phyloP scores from a whole-genome alignment of 306 rosid genomes.

The Pyrus betulifolia region DNA sequence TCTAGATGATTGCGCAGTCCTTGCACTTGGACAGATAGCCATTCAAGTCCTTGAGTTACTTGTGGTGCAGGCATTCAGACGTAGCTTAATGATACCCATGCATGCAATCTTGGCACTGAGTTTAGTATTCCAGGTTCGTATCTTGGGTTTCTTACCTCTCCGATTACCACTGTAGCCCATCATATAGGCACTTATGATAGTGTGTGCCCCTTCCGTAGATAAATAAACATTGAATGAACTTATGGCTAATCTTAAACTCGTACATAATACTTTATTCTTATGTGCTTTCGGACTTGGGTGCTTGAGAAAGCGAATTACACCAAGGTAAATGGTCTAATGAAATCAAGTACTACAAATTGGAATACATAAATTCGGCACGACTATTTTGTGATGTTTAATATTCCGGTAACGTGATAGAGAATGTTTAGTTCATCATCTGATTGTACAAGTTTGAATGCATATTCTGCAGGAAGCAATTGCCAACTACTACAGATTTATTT shows the following conservation, averaged over 20 bases:
- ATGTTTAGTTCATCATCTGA: background rate
- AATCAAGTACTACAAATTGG: background rate
- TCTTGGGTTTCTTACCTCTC: background rate
- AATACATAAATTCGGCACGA: background rate
- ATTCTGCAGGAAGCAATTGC: slow-evolving; percentile 84
- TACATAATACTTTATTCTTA: slow-evolving; percentile 4
- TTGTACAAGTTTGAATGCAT: slow-evolving; percentile 13
- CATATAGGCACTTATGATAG: background rate
- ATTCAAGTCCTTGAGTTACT: background rate
- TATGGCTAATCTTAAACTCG: background rate
- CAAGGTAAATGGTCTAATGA: slow-evolving; percentile 37
- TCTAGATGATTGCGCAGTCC: background rate
- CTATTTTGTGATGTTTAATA: background rate
- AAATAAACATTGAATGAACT: background rate
- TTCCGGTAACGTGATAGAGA: background rate
- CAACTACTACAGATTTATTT: slow-evolving; percentile 75
- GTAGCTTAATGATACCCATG: slow-evolving; percentile 65
- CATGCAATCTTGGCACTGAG: slow-evolving; percentile 56
- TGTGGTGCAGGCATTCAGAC: slow-evolving; percentile 75
- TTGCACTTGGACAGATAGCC: background rate
- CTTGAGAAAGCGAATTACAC: slow-evolving; percentile 78
- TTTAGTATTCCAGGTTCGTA: slow-evolving; percentile 77
- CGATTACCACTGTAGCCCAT: background rate
- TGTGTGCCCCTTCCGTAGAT: background rate
- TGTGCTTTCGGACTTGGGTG: slow-evolving; percentile 48